phyloP scores from a whole-genome alignment of 768 basidiomycete genomes.

The Hortiboletus flavorubellus region DNA sequence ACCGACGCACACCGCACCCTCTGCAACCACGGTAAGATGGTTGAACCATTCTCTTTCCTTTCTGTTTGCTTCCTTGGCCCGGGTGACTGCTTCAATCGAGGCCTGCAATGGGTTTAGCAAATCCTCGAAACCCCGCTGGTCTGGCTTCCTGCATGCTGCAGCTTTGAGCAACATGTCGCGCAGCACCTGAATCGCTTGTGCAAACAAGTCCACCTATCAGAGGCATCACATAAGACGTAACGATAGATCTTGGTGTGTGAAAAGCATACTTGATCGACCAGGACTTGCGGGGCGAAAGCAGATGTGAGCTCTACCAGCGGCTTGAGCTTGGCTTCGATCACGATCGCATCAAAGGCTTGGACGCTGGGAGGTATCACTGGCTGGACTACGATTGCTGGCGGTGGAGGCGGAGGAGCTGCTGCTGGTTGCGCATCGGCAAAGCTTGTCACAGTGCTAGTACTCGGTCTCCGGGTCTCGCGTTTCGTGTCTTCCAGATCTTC shows the following conservation, averaged over 20 bases:
- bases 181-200: constrained; percentile 63
- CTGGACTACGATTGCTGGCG: constrained; percentile 36
- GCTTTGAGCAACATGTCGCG: constrained; percentile 66
- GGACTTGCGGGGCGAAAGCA: constrained; percentile 60
- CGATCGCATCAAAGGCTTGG: constrained; percentile 65
- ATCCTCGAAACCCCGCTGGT: constrained; percentile 50
- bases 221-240: constrained; percentile 3
- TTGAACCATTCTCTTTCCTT: constrained; percentile 80
- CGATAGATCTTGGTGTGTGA: background rate
- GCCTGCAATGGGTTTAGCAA: constrained; percentile 67
- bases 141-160: constrained; percentile 77
- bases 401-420: constrained; percentile 29
- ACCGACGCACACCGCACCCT: constrained; percentile 75
- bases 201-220: constrained; percentile 62
- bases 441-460: constrained; percentile 31
- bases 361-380: constrained; percentile 55
- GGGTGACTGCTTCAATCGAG: constrained; percentile 72
- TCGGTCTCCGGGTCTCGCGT: constrained; percentile 25
- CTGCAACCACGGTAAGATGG: constrained; percentile 78
- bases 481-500: constrained; percentile 80
- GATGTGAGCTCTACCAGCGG: constrained; percentile 72
- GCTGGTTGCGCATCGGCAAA: constrained; percentile 25
- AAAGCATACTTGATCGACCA: constrained; percentile 72
- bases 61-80: constrained; percentile 77
- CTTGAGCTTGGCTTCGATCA: constrained; percentile 71